phyloP scores from a whole-genome alignment of 2,329 filamentous ascomycete species.

The Akanthomyces muscarius region DNA sequence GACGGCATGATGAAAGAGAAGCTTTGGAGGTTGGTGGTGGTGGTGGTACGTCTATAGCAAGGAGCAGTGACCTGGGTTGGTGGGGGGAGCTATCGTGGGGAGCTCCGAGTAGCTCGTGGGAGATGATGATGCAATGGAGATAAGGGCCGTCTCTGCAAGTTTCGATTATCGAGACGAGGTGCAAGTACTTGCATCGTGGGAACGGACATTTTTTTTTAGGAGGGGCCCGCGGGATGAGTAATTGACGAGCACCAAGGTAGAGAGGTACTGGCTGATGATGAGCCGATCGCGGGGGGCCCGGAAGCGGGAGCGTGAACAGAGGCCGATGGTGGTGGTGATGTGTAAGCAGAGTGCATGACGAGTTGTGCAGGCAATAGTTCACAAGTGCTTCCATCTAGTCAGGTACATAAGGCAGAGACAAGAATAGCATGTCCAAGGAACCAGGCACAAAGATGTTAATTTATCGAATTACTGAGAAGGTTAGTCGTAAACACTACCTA shows the following conservation, averaged over 20 bases:
- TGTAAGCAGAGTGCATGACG: not conserved
- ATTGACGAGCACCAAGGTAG: not conserved
- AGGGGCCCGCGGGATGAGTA: conserved; percentile 1
- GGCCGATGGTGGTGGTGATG: not conserved
- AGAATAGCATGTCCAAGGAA: no score
- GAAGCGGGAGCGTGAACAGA: not conserved
- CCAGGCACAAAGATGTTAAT: no score
- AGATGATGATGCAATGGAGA: not conserved
- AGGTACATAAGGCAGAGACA: no score
- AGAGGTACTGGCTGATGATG: not conserved
- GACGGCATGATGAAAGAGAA: conserved; percentile 5
- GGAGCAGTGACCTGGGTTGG: not conserved
- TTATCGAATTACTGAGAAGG: no score
- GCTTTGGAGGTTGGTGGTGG: not conserved
- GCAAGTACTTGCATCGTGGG: conserved; percentile 4
- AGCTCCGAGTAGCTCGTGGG: not conserved
- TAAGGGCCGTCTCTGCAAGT: not conserved
- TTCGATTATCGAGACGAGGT: not conserved
- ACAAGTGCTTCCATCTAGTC: no score
- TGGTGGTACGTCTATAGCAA: not conserved
- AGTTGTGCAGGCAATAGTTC: not conserved
- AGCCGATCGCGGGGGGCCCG: conserved; percentile 3
- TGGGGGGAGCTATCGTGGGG: not conserved
- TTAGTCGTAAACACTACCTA: no score
- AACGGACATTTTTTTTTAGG: conserved; percentile 4